Evolutionary conservation across 306 rosid genomes (phyloP).

Genomic region (Citrullus amarus): DNA sequence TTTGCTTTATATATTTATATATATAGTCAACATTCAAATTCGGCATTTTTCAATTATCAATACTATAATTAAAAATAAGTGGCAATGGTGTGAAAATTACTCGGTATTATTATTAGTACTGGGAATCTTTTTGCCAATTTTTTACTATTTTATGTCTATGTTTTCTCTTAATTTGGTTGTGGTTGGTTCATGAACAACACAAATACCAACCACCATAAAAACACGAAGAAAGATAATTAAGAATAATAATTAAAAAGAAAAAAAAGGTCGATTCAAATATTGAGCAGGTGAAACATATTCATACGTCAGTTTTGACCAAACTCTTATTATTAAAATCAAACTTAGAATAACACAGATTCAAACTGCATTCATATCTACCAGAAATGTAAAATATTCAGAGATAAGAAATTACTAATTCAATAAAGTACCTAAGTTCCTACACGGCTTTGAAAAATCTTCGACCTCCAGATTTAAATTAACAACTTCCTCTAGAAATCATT

Average conservation of each 20-base stretch:
- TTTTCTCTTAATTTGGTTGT: not conserved
- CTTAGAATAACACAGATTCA: not conserved
- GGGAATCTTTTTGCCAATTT: not conserved
- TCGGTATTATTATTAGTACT: not conserved
- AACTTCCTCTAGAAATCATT: not conserved
- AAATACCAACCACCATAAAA: not conserved
- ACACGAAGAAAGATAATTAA: not conserved
- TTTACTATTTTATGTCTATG: not conserved
- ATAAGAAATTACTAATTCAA: not conserved
- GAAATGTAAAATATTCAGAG: not conserved
- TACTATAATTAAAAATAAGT: not conserved
- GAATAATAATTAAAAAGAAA: not conserved
- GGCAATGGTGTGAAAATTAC: not conserved
- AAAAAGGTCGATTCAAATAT: not conserved
- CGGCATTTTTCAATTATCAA: not conserved
- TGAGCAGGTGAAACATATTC: not conserved
- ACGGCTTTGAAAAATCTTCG: not conserved
- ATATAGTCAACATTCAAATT: not conserved
- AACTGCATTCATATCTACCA: not conserved
- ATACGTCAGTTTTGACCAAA: not conserved
- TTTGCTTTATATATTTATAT: too few species aligned
- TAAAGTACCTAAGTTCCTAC: not conserved
- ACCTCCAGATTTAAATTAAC: not conserved
- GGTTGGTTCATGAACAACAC: not conserved
- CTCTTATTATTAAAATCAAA: not conserved